phyloP scores from a whole-genome alignment of 2,329 filamentous ascomycete genomes.

The Ciborinia camelliae region DNA sequence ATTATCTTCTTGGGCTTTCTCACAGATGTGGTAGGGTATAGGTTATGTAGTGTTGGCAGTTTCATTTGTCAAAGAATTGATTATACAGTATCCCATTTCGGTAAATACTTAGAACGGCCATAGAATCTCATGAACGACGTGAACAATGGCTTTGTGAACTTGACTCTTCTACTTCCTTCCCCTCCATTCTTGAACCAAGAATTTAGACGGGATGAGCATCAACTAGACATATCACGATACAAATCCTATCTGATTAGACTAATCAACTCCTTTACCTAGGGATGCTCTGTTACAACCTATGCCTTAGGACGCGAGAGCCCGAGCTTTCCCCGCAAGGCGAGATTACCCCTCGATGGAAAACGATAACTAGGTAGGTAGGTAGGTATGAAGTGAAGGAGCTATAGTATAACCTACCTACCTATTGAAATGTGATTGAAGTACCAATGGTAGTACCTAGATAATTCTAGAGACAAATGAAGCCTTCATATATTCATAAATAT shows the following conservation, averaged over 20 bases:
- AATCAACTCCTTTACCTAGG: no score
- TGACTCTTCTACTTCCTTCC: neutral
- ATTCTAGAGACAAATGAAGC: neutral
- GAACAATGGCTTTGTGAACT: conserved; percentile 8
- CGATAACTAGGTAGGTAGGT: no score
- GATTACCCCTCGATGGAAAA: conserved; percentile 4
- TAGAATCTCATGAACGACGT: neutral
- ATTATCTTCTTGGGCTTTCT: neutral
- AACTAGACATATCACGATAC: neutral
- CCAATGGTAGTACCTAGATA: neutral
- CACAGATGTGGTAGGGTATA: neutral
- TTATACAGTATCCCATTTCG: neutral
- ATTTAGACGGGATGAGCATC: neutral
- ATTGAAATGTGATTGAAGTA: neutral
- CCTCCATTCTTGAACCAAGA: neutral
- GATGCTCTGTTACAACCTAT: no score
- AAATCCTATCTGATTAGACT: no score
- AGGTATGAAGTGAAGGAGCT: no score
- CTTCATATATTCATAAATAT: neutral
- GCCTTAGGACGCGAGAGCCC: no score
- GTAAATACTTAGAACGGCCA: neutral
- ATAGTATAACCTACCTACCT: no score
- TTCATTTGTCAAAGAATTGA: conserved; percentile 3
- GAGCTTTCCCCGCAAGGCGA: neutral
- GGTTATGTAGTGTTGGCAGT: no score